phyloP scores from a whole-genome alignment of 371 early-diverging fungal genomes.

The Lichtheimia ornata region DNA sequence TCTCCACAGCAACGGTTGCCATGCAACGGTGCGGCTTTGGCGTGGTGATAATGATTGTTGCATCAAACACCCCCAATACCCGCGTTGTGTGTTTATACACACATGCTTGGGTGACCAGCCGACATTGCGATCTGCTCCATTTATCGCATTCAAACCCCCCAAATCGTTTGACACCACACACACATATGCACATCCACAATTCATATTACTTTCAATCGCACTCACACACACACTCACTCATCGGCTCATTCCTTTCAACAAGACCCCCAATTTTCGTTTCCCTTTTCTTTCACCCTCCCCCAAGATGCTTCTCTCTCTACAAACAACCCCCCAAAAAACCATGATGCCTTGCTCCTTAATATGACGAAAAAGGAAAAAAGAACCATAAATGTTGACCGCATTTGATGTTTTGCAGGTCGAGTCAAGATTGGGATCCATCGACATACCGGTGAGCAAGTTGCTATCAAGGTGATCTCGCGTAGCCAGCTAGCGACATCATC shows the following conservation, averaged over 20 bases:
- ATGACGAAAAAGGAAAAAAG: constrained; percentile 14
- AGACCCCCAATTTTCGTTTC: not conserved
- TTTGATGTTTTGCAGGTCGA: constrained; percentile 52
- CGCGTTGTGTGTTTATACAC: constrained; percentile 2
- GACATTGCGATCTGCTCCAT: too few relatives aligned
- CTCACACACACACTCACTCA: not conserved
- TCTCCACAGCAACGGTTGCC: not conserved
- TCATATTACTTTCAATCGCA: not conserved
- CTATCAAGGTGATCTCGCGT: constrained; percentile 86
- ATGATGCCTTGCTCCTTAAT: constrained; percentile 8
- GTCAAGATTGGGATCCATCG: constrained; percentile 79
- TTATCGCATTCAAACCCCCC: too few relatives aligned
- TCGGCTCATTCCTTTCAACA: not conserved
- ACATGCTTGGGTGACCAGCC: not conserved
- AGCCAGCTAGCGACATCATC: constrained; percentile 52
- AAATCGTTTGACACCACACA: too few relatives aligned
- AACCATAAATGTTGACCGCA: constrained; percentile 4
- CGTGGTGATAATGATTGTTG: too few relatives aligned
- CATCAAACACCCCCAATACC: not conserved
- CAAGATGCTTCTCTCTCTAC: not conserved
- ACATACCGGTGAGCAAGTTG: constrained; percentile 75
- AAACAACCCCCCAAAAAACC: not conserved
- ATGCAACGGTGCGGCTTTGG: not conserved
- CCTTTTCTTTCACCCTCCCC: not conserved
- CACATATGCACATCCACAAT: not conserved